Evolutionary conservation across 768 basidiomycete genomes (phyloP), one percentile per base, ranked within the genome.

Genomic region (Rhizopogon salebrosus): DNA sequence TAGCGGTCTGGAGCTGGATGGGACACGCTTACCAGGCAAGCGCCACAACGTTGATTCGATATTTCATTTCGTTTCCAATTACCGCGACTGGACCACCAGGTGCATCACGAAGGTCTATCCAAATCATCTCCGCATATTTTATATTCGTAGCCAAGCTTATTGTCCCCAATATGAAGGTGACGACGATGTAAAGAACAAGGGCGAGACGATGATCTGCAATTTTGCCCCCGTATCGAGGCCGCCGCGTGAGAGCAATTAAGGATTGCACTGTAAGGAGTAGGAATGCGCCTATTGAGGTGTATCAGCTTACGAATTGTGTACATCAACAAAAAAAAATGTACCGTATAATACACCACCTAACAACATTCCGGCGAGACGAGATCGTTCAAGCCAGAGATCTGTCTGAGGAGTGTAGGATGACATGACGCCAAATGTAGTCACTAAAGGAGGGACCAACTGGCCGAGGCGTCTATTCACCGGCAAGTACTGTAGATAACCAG

Each of bases 71-170:
- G 3, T 52, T 24, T 7, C 54, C 46, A 36, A 55, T 34, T 27
- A 57, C 59, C 11, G 54, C 59, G 56, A 43, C 31, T 60, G 52
- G 48, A 36, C 49, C 54, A 9, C 54, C 54, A 7, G 49, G 54
- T 0, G 49, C 49, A 5, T 54, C 54, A 11, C 69, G 66, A 29
- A 64, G 6, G 35, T 70, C 66, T 20, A 69, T 67, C 57, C 54
- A 73, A n/a, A 68, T 64, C 67, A 65, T 60, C 54, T 63, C 49
- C 38, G 58, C 69, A 51, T 64, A 69, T 36, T 57, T 63, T 3
- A 58, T 54, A 23, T 69, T 63, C 2, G 41, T 53, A 6, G 54
- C 66, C 6, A 65, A 57, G 8, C 58, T 61, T 9, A 72, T 48
- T 1, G 63, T 64, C 4, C 56, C 70, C 31, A 70, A 48, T 13